phyloP scores from a whole-genome alignment of 2,329 filamentous ascomycete species.

The Triangularia setosa region DNA sequence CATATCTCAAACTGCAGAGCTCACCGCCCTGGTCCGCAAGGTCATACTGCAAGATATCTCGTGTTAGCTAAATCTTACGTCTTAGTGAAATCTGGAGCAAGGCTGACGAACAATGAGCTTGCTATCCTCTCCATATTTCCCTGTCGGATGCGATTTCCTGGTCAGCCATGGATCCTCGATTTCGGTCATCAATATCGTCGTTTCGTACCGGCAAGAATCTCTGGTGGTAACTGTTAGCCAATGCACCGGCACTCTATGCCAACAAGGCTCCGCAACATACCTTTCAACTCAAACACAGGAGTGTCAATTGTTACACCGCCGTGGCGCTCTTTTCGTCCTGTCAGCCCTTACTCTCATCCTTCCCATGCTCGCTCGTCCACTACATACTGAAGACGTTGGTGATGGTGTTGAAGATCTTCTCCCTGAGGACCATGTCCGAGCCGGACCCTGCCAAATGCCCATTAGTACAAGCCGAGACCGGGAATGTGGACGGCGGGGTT shows the following conservation, averaged over 20 bases:
- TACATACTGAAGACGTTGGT: constrained; percentile 26
- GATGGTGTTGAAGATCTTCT: constrained; percentile 26
- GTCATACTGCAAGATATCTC: constrained; percentile 53
- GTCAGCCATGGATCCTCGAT: constrained; percentile 7
- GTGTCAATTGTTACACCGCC: constrained; percentile 69
- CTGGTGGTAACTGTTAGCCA: constrained; percentile 23
- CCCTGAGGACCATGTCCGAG: constrained; percentile 58
- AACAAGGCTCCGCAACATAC: constrained; percentile 7
- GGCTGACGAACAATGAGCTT: constrained; percentile 40
- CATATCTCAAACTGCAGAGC: constrained; percentile 75
- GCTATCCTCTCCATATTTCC: constrained; percentile 78
- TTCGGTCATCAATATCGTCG: not conserved
- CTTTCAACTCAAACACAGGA: constrained; percentile 71
- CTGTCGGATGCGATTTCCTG: constrained; percentile 37
- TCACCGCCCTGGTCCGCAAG: constrained; percentile 80
- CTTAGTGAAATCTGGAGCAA: not conserved
- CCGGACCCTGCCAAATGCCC: constrained; percentile 45
- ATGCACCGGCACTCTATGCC: constrained; percentile 30
- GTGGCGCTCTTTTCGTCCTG: constrained; percentile 47
- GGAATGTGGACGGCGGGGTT: not conserved
- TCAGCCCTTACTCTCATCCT: constrained; percentile 12
- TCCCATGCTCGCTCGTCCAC: not conserved
- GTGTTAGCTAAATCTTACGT: not conserved
- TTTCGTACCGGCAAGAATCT: constrained; percentile 23
- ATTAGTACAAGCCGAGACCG: constrained; percentile 2